phyloP scores from a whole-genome alignment of 495 filamentous ascomycete genomes.

The Aspergillus saccharolyticus region DNA sequence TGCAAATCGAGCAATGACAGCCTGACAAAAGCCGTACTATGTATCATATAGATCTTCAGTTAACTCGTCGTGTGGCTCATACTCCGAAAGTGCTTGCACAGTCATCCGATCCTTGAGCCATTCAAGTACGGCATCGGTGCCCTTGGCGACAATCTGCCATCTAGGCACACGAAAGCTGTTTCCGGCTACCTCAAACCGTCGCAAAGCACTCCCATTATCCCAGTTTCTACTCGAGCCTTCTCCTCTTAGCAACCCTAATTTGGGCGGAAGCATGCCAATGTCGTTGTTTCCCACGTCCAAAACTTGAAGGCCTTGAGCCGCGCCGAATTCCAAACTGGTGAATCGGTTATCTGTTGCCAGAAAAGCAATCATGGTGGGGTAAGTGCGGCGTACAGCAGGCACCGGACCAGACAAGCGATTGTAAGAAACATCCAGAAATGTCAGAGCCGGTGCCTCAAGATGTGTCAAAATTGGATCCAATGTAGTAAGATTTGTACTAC shows the following conservation, averaged over 20 bases:
- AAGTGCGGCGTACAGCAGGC: slow-evolving; percentile 50
- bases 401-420: slow-evolving; percentile 68
- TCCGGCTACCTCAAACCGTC: slow-evolving; percentile 62
- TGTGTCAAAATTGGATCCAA: slow-evolving; percentile 57
- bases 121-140: slow-evolving; percentile 77
- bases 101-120: slow-evolving; percentile 80
- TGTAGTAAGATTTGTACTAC: slow-evolving; percentile 60
- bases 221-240: slow-evolving; percentile 41
- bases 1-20: too few relatives aligned
- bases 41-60: slow-evolving; percentile 4
- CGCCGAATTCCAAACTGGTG: slow-evolving; percentile 63
- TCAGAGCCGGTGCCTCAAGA: slow-evolving; percentile 65
- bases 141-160: slow-evolving; percentile 79
- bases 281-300: slow-evolving; percentile 81
- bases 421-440: slow-evolving; percentile 70
- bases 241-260: slow-evolving; percentile 64
- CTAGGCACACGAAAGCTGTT: slow-evolving; percentile 85
- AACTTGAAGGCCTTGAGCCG: slow-evolving; percentile 66
- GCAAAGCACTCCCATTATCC: slow-evolving; percentile 37
- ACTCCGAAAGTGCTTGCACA: slow-evolving; percentile 49
- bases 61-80: slow-evolving; percentile 27
- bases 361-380: slow-evolving; percentile 62
- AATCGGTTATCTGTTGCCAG: slow-evolving; percentile 74
- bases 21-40: not conserved
- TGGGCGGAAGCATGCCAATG: slow-evolving; percentile 68